Evolutionary conservation across 129 eudicot genomes (phyloP).

Genomic region (Calendula officinalis): DNA sequence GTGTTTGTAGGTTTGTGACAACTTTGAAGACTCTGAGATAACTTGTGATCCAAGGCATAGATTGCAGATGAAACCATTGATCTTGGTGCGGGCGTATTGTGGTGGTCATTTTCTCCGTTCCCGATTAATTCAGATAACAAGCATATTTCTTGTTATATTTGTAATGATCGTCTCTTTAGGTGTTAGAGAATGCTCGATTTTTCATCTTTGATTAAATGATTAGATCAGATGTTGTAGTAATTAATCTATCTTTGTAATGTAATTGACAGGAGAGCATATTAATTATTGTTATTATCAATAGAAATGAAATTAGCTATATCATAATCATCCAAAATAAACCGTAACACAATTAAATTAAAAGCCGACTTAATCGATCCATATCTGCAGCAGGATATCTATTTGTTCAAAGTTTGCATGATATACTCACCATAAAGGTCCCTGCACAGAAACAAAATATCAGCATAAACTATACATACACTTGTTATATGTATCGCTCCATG

Average conservation of each 20-base stretch:
- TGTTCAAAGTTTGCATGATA: constrained; percentile 72
- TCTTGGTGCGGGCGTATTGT: constrained; percentile 9
- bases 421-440: constrained; percentile 93
- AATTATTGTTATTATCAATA: constrained; percentile 10
- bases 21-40: constrained; percentile 15
- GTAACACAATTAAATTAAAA: background rate
- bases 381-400: constrained; percentile 28
- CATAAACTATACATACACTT: background rate
- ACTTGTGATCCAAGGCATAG: constrained; percentile 5
- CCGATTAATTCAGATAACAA: constrained; percentile 30
- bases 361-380: background rate
- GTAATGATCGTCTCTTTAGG: constrained; percentile 40
- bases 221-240: constrained; percentile 13
- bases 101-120: constrained; percentile 23
- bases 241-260: background rate
- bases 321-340: background rate
- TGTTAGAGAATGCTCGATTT: constrained; percentile 33
- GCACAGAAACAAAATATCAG: constrained; percentile 24
- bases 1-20: constrained; percentile 33
- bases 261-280: no score
- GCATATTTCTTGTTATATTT: constrained; percentile 34
- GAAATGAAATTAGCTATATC: background rate
- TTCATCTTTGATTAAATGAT: constrained; percentile 24
- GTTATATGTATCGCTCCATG: background rate
- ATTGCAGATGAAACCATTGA: constrained; percentile 18